Evolutionary conservation across 805 yeast species (phyloP).

Genomic region (Saccharomycopsis olivae): DNA sequence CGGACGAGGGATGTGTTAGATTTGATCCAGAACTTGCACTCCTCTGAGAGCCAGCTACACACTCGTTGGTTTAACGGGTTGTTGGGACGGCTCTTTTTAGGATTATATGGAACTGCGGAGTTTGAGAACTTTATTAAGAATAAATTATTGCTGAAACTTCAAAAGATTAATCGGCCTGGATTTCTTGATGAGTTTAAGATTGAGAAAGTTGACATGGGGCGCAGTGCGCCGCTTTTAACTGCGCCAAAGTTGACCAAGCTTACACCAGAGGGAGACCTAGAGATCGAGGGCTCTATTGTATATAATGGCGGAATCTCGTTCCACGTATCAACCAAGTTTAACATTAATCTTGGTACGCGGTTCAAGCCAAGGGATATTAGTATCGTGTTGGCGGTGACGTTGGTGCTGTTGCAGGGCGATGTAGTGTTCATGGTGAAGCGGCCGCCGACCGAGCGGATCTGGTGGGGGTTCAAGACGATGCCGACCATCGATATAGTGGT

Average conservation of each 20-base stretch:
- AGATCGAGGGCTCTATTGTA: constrained; percentile 46
- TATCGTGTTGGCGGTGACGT: constrained; percentile 55
- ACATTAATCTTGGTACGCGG: constrained; percentile 62
- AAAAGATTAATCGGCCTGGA: constrained; percentile 76
- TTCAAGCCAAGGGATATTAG: constrained; percentile 71
- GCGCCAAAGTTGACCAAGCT: constrained; percentile 59
- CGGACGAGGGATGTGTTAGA: constrained; percentile 61
- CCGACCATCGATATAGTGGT: constrained; percentile 67
- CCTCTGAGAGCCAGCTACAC: constrained; percentile 73
- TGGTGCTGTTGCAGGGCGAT: constrained; percentile 66
- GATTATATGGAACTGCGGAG: constrained; percentile 60
- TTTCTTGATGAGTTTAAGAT: constrained; percentile 78
- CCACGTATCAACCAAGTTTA: constrained; percentile 72
- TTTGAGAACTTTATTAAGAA: constrained; percentile 47
- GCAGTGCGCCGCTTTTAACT: constrained; percentile 69
- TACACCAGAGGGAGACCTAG: constrained; percentile 70
- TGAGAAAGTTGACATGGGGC: constrained; percentile 63
- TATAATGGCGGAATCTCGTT: constrained; percentile 72
- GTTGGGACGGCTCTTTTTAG: constrained; percentile 70
- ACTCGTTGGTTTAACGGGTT: constrained; percentile 89
- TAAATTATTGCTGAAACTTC: constrained; percentile 60
- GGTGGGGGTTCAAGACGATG: constrained; percentile 80
- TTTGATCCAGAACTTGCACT: constrained; percentile 65
- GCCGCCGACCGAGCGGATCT: constrained; percentile 81
- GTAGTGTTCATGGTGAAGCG: constrained; percentile 63